Evolutionary conservation across 2,329 filamentous ascomycete species (phyloP).

Genomic region (Elsinoe australis): DNA sequence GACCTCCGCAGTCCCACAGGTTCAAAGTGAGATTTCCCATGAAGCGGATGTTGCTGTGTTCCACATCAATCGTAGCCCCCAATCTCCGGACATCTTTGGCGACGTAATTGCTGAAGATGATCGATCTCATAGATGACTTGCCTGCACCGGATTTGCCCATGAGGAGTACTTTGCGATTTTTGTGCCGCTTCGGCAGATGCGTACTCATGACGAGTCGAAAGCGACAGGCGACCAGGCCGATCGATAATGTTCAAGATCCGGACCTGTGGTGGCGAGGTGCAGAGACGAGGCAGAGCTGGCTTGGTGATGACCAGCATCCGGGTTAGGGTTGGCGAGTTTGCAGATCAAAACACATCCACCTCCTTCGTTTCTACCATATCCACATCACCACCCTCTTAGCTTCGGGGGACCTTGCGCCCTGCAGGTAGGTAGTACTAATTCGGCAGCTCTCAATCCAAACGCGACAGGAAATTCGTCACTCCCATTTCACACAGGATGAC

Average conservation of each 20-base stretch:
- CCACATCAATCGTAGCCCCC: constrained; percentile 95
- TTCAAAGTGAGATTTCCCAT: constrained; percentile 96
- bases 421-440: constrained; percentile 9
- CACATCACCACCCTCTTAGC: no score
- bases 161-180: constrained; percentile 48
- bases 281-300: not conserved
- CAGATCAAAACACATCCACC: constrained; percentile 15
- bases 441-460: not conserved
- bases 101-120: constrained; percentile 98
- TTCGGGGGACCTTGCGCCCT: not conserved
- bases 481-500: not conserved
- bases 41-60: constrained; percentile 97
- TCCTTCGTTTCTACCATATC: not conserved
- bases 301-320: not conserved
- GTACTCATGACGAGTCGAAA: constrained; percentile 23
- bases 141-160: constrained; percentile 93
- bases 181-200: constrained; percentile 39
- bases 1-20: constrained; percentile 96
- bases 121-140: constrained; percentile 96
- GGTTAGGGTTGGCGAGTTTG: constrained; percentile 13
- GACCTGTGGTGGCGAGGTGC: not conserved
- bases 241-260: not conserved
- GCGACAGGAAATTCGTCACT: constrained; percentile 3
- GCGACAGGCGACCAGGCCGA: constrained; percentile 9
- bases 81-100: constrained; percentile 88